These are phyloP conservation scores for Uncinocarpus reesii DNA, from an alignment of 2,329 filamentous ascomycete species.

Conservation along the genomic window DNA sequence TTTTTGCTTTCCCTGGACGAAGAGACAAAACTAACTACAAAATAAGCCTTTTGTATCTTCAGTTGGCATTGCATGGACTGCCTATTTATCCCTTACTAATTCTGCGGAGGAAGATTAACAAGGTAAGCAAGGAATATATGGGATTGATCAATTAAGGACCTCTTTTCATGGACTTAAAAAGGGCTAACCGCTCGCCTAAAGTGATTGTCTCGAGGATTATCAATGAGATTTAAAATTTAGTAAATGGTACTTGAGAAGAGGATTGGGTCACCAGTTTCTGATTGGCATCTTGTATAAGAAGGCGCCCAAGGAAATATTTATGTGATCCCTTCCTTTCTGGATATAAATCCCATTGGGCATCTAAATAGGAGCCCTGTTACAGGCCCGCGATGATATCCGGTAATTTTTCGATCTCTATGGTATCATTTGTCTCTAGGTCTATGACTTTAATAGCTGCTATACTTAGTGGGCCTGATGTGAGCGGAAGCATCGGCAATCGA, in stretches of 20 bases:
- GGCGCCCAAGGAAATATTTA: too few relatives aligned
- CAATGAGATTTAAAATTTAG: too few relatives aligned
- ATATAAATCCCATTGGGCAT: too few relatives aligned
- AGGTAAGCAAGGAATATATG: background rate
- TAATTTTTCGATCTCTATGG: conserved; percentile 46
- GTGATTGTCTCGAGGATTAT: too few relatives aligned
- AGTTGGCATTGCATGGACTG: conserved; percentile 87
- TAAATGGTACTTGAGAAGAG: too few relatives aligned
- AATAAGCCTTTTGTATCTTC: conserved; percentile 87
- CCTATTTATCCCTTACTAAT: conserved; percentile 81
- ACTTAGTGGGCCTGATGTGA: conserved; percentile 42
- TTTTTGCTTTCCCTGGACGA: background rate
- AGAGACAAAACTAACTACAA: conserved; percentile 1
- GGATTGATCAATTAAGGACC: background rate
- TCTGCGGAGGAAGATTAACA: conserved; percentile 56
- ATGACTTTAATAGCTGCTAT: conserved; percentile 46
- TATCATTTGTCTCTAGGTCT: conserved; percentile 47
- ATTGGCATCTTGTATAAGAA: too few relatives aligned
- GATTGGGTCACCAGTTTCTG: too few relatives aligned
- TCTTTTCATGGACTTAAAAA: background rate
- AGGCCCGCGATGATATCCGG: conserved; percentile 47
- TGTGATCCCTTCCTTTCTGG: too few relatives aligned
- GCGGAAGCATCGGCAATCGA: conserved; percentile 45
- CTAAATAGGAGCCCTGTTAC: too few relatives aligned
- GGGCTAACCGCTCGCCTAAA: too few relatives aligned